phyloP scores from a whole-genome alignment of 1,139 yeast species.

The Groenewaldozyma sp. region DNA sequence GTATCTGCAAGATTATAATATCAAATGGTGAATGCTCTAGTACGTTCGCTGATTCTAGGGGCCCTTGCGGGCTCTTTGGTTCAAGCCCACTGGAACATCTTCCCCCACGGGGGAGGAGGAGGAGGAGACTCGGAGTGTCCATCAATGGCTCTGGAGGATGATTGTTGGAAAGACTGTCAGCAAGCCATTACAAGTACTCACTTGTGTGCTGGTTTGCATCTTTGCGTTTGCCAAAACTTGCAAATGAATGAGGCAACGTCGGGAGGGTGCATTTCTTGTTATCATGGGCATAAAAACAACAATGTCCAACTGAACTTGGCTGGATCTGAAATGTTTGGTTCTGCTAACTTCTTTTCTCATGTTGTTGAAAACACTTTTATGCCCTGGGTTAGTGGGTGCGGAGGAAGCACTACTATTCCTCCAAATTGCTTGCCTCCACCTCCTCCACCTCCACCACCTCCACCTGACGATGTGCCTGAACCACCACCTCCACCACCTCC shows the following conservation, averaged over 20 bases:
- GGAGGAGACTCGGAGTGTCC: background rate
- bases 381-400: slow-evolving; percentile 16
- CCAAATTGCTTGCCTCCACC: slow-evolving; percentile 8
- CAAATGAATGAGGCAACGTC: slow-evolving; percentile 11
- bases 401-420: slow-evolving; percentile 3
- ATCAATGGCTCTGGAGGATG: slow-evolving; percentile 4
- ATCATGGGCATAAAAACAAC: slow-evolving; percentile 12
- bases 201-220: slow-evolving; percentile 13
- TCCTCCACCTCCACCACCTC: slow-evolving; percentile 2
- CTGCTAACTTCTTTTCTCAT: slow-evolving; percentile 15
- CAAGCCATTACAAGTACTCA: slow-evolving; percentile 13
- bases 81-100: background rate
- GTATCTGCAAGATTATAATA: too few species aligned
- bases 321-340: slow-evolving; percentile 14
- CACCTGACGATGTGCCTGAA: background rate
- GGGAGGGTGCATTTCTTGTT: slow-evolving; percentile 18
- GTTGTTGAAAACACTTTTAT: slow-evolving; percentile 17
- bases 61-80: background rate
- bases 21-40: too few species aligned
- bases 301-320: slow-evolving; percentile 15
- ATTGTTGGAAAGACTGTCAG: slow-evolving; percentile 20
- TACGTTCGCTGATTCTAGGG: too few species aligned
- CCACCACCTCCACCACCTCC: slow-evolving; percentile 4
- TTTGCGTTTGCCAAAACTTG: slow-evolving; percentile 12
- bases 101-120: background rate